Evolutionary conservation across 768 basidiomycete species (phyloP), one percentile per base, ranked within the genome.

Genomic region (Lentinula boryana): DNA sequence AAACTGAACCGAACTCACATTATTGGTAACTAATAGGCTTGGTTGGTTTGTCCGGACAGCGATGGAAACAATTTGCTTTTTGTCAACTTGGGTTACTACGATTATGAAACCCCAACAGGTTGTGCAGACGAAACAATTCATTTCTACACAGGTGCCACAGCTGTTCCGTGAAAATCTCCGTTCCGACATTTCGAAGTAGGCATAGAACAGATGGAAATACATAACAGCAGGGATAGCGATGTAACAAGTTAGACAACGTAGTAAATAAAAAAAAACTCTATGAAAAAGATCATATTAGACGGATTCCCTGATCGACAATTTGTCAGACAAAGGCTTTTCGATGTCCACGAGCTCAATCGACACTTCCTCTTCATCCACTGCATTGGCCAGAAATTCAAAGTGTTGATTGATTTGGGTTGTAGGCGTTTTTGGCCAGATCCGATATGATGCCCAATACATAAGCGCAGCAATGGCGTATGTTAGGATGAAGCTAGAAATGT

Each of bases 1-100:
- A 5, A 43, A 5, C 44, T 7, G 18, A 21, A n/a, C 5, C 35
- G 48, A 31, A 35, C 13, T 35, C 18, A 21, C 54, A 18, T 36
- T 56, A 32, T 18, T 52, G 21, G 31, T 6, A 52, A 32, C 23
- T 53, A 9, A 33, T 50, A 65, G 36, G 84, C 84, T 4, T 84
- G 82, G 83, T 72, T 84, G n/a, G 76, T 84, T 0, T 84, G 82
- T 70, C 78, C 81, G 5, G 70, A 73, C 61, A 65, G 67, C 9
- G 68, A 64, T 32, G 70, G 73, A 48, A 69, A 74, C 64, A 57
- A 58, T 46, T 18, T 52, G 55, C 35, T 51, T 18, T 57, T 61
- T 32, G 56, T 60, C 13, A 38, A 44, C 8, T 35, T 33, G 15
- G 35, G 31, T 13, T 35, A 48, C 38, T 40, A 44, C 41, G n/a